phyloP scores from a whole-genome alignment of 2,329 filamentous ascomycete species.

The Tolypocladium sp. region DNA sequence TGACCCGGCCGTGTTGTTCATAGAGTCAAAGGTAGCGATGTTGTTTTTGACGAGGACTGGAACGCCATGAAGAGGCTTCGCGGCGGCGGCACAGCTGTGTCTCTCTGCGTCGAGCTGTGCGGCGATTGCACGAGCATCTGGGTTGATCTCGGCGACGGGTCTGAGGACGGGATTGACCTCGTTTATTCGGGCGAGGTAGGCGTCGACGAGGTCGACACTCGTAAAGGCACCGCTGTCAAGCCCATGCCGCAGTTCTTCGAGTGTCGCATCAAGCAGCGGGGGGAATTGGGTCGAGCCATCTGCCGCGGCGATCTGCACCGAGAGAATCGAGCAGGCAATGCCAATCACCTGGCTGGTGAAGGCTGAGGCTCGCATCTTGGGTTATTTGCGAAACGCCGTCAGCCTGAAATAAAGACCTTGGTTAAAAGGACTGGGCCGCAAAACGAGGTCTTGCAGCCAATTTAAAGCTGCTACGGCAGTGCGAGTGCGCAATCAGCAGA shows the following conservation, averaged over 20 bases:
- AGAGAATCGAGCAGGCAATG: not conserved
- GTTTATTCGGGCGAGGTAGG: constrained; percentile 13
- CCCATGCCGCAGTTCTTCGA: not conserved
- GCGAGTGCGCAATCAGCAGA: not conserved
- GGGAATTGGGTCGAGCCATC: not conserved
- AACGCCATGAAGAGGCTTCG: constrained; percentile 51
- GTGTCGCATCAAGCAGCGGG: constrained; percentile 14
- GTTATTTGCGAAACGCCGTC: not conserved
- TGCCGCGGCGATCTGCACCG: not conserved
- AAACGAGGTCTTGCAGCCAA: not conserved
- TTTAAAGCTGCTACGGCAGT: not conserved
- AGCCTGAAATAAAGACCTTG: not conserved
- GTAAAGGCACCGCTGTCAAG: not conserved
- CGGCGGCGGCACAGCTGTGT: constrained; percentile 13
- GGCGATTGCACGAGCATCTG: constrained; percentile 28
- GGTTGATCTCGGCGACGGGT: constrained; percentile 25
- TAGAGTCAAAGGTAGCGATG: constrained; percentile 52
- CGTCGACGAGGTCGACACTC: not conserved
- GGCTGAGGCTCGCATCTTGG: not conserved
- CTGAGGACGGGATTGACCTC: constrained; percentile 15
- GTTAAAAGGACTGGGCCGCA: not conserved
- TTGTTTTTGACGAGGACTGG: constrained; percentile 60
- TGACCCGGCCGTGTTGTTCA: constrained; percentile 57
- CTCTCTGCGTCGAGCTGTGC: constrained; percentile 18
- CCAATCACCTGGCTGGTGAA: not conserved